These are phyloP conservation scores for Chytriomyces sp. DNA, from an alignment of 192 early-diverging fungal species.

Conservation along the genomic window DNA sequence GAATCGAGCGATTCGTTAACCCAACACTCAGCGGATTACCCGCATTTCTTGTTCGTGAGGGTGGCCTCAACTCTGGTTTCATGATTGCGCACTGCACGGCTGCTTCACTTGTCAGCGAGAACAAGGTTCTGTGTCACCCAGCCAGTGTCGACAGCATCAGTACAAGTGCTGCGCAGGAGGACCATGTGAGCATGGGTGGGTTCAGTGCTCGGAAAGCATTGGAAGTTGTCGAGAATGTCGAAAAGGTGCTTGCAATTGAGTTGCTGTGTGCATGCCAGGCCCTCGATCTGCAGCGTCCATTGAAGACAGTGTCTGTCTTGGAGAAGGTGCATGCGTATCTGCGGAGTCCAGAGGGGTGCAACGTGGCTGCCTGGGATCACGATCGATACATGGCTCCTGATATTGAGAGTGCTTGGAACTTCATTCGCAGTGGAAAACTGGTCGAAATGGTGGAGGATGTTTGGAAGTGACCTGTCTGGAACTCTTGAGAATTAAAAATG, in stretches of 20 bases:
- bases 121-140: slow-evolving; percentile 35
- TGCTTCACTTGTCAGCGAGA: slow-evolving; percentile 32
- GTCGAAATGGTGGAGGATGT: slow-evolving; percentile 11
- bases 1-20: slow-evolving; percentile 34
- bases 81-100: slow-evolving; percentile 40
- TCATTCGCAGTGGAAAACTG: slow-evolving; percentile 25
- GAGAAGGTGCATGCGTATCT: slow-evolving; percentile 23
- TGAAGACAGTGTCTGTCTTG: slow-evolving; percentile 19
- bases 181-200: slow-evolving; percentile 36
- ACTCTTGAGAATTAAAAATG: too few relatives aligned
- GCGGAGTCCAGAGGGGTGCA: slow-evolving; percentile 11
- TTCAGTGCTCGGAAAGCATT: slow-evolving; percentile 30
- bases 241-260: slow-evolving; percentile 36
- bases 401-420: slow-evolving; percentile 25
- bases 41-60: slow-evolving; percentile 33
- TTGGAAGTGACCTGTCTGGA: neutral
- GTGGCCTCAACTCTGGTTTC: slow-evolving; percentile 35
- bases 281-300: slow-evolving; percentile 28
- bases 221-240: slow-evolving; percentile 36
- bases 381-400: slow-evolving; percentile 36
- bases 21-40: slow-evolving; percentile 15
- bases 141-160: slow-evolving; percentile 30
- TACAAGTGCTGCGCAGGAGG: slow-evolving; percentile 26
- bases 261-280: slow-evolving; percentile 32
- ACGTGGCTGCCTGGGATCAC: slow-evolving; percentile 5